These are phyloP conservation scores for Aureobasidium mangrovei DNA, from an alignment of 2,329 filamentous ascomycete species.

Conservation along the genomic window DNA sequence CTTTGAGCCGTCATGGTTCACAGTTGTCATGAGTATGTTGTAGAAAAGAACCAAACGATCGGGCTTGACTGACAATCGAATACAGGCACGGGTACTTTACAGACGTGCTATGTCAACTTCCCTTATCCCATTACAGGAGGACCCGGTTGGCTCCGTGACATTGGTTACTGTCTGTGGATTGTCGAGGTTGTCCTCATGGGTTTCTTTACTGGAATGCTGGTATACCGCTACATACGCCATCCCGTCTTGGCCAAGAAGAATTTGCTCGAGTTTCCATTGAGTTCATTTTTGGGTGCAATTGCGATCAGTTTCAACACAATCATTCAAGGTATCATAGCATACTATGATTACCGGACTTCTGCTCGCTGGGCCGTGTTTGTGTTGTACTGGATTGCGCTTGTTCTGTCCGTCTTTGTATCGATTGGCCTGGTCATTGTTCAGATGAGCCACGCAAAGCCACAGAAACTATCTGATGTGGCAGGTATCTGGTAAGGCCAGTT, in stretches of 20 bases:
- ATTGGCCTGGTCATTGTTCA: constrained; percentile 18
- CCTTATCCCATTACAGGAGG: constrained; percentile 18
- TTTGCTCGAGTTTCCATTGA: constrained; percentile 19
- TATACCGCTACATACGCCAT: constrained; percentile 17
- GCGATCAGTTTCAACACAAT: constrained; percentile 20
- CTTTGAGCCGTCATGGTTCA: constrained; percentile 22
- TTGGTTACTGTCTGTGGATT: constrained; percentile 21
- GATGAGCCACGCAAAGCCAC: constrained; percentile 15
- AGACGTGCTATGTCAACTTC: constrained; percentile 18
- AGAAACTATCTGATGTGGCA: constrained; percentile 18
- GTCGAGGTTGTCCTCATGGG: constrained; percentile 20
- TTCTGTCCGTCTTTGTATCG: constrained; percentile 13
- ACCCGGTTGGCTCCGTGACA: constrained; percentile 16
- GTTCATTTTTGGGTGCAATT: constrained; percentile 21
- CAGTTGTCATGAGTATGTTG: constrained; percentile 19
- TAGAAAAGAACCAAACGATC: too few relatives aligned
- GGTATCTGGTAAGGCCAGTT: constrained; percentile 13
- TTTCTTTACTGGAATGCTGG: constrained; percentile 18
- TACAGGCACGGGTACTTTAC: constrained; percentile 13
- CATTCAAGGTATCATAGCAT: constrained; percentile 20
- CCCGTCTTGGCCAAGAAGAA: constrained; percentile 17
- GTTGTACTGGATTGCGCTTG: constrained; percentile 21
- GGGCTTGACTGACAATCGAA: neutral
- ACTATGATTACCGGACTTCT: constrained; percentile 18
- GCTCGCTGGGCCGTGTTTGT: constrained; percentile 19